phyloP scores from a whole-genome alignment of 495 filamentous ascomycete species.

The Elasticomyces elasticus region DNA sequence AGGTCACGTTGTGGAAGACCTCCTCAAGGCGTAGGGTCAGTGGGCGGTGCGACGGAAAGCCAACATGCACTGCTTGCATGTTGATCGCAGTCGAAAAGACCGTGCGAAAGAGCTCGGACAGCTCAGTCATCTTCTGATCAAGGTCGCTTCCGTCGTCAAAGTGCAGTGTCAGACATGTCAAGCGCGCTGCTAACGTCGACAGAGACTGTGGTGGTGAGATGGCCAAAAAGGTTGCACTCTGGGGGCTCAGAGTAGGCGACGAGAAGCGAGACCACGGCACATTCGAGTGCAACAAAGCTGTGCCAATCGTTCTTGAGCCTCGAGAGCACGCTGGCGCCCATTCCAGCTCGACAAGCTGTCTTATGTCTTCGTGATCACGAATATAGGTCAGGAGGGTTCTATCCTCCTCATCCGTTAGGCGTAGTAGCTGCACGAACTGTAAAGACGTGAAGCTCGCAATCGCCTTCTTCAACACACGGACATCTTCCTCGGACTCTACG shows the following conservation, averaged over 20 bases:
- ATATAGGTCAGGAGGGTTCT: slow-evolving; percentile 40
- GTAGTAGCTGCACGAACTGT: slow-evolving; percentile 56
- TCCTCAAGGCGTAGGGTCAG: slow-evolving; percentile 47
- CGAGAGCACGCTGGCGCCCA: slow-evolving; percentile 57
- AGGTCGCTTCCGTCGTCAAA: slow-evolving; percentile 51
- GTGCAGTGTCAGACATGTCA: slow-evolving; percentile 41
- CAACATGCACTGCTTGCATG: slow-evolving; percentile 55
- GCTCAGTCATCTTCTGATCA: slow-evolving; percentile 42
- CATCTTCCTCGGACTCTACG: slow-evolving; percentile 33
- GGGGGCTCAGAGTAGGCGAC: slow-evolving; percentile 54
- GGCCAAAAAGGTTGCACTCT: slow-evolving; percentile 44
- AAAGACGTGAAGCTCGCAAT: slow-evolving; percentile 49
- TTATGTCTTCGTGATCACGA: slow-evolving; percentile 27
- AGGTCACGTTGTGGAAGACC: slow-evolving; percentile 53
- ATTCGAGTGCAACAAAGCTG: slow-evolving; percentile 45
- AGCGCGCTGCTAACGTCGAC: slow-evolving; percentile 42
- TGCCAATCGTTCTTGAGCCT: slow-evolving; percentile 47
- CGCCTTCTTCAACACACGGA: slow-evolving; percentile 43
- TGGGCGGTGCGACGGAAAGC: slow-evolving; percentile 49
- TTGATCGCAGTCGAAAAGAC: slow-evolving; percentile 51
- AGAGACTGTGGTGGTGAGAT: slow-evolving; percentile 39
- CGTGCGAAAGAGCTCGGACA: slow-evolving; percentile 46
- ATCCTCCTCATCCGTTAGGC: slow-evolving; percentile 51
- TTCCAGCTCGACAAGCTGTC: slow-evolving; percentile 37
- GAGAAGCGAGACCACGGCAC: slow-evolving; percentile 51